Base-by-base conservation (phyloP, 768 basidiomycete genomes). In the Kwoniella pini region DNA sequence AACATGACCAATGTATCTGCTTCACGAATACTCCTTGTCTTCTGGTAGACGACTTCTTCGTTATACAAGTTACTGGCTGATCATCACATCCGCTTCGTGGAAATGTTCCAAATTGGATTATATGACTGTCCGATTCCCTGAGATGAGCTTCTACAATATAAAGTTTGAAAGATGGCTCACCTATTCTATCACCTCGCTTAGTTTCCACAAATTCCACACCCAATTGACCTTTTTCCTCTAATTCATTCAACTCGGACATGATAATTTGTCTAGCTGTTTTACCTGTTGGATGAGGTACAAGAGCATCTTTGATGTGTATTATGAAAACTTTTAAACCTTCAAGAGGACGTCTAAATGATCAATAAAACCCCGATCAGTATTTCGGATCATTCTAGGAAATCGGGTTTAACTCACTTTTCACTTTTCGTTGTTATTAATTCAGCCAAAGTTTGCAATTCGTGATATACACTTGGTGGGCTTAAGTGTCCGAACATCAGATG, bases 251-350 rank as follows among this genome's bases (percentile, higher is more conserved):
- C 77, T 96, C 89, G 15, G 85, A 81, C 43, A 85, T 83, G 61
- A 97, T 94, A 27, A 88, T 80, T 13, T 87, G 82, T 58, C 82
- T 81, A 28, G 86, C 84, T 28, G 84, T 83, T 42, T 79, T 79
- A 19, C 79, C 79, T 13, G 77, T 76, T 19, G 70, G 69, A 63
- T 74, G 70, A 2, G 71, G 72, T n/a, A 82, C 78, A 54, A 88
- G 78, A 43, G 84, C 82, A 61, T 91, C 90, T 74, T 97, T 96
- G 82, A 90, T 90, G 71, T 96, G 92, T 40, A 85, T 90, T 56
- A 96, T 81, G 74, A 85, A 91, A n/a, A 96, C 58, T 27, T 64
- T 69, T 10, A 81, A 65, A 9, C 78, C 80, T 19, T 55, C 42
- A 0, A 81, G 68, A 1, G 68, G 68, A n/a, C 51, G 58, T 40